These are phyloP conservation scores for Saccharomyces uvarum DNA, from an alignment of 1,139 yeast genomes.

Conservation along the genomic window DNA sequence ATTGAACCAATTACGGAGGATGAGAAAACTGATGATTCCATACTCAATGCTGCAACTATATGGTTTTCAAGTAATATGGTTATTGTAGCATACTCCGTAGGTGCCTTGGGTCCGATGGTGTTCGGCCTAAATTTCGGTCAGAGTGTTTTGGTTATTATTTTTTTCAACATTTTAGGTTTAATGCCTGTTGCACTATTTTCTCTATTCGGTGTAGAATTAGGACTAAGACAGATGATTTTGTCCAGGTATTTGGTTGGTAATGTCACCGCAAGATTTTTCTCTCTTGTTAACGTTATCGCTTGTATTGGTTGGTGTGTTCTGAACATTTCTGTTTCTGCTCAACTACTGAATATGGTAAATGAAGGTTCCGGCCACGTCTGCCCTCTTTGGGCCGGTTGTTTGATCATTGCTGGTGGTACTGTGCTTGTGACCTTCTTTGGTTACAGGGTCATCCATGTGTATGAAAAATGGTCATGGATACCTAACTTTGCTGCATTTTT, in stretches of 20 bases:
- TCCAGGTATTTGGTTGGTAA: conserved; percentile 75
- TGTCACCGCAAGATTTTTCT: conserved; percentile 64
- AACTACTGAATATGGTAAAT: conserved; percentile 70
- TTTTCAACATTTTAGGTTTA: conserved; percentile 66
- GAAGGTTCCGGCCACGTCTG: conserved; percentile 42
- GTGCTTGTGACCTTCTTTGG: conserved; percentile 75
- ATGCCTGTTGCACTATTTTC: conserved; percentile 76
- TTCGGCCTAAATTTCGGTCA: conserved; percentile 56
- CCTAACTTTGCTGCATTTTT: conserved; percentile 68
- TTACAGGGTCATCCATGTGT: conserved; percentile 68
- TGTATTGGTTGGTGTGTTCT: conserved; percentile 96
- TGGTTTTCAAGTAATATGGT: conserved; percentile 90
- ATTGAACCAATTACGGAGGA: conserved; percentile 41
- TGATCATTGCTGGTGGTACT: conserved; percentile 61
- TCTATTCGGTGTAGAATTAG: conserved; percentile 73
- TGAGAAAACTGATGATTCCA: conserved; percentile 44
- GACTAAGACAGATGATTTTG: conserved; percentile 79
- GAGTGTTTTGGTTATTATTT: conserved; percentile 53
- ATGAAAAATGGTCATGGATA: conserved; percentile 83
- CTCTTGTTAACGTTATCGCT: conserved; percentile 71
- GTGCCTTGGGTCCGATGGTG: conserved; percentile 59
- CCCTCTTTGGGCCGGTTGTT: conserved; percentile 89
- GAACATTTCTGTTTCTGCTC: conserved; percentile 84
- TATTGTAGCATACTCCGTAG: conserved; percentile 73
- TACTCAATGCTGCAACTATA: conserved; percentile 72